Conservation (phyloP, 2,329 filamentous ascomycete genomes). For the Aspergillus fructus region DNA sequence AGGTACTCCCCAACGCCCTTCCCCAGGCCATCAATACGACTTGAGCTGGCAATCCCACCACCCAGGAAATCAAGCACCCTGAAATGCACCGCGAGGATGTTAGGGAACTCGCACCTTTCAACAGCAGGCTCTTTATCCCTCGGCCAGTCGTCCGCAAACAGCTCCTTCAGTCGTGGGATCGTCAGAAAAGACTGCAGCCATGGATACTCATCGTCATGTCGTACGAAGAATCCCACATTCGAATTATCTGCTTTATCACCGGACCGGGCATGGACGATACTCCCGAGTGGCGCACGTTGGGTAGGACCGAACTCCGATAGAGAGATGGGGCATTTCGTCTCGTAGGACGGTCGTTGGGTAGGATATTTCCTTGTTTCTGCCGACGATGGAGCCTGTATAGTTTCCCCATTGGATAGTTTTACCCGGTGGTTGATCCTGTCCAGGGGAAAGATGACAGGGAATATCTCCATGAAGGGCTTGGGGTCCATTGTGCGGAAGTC, state of each 20-base stretch:
- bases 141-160: not conserved
- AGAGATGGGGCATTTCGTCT: not conserved
- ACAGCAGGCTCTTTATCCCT: not conserved
- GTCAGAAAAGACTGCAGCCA: not conserved
- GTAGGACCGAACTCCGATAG: not conserved
- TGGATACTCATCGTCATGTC: not conserved
- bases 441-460: not conserved
- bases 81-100: not conserved
- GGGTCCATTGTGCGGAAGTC: not conserved
- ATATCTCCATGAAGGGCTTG: not conserved
- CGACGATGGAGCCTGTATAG: no score
- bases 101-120: not conserved
- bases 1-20: not conserved
- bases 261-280: not conserved
- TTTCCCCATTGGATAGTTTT: not conserved
- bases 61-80: not conserved
- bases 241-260: not conserved
- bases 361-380: not conserved
- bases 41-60: not conserved
- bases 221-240: not conserved
- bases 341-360: not conserved
- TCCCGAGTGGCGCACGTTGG: not conserved
- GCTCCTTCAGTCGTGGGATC: not conserved
- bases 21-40: not conserved
- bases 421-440: not conserved